Evolutionary conservation across 768 basidiomycete species (phyloP), one percentile per base, ranked within the genome.

Genomic region (Lentinula guzmanii): DNA sequence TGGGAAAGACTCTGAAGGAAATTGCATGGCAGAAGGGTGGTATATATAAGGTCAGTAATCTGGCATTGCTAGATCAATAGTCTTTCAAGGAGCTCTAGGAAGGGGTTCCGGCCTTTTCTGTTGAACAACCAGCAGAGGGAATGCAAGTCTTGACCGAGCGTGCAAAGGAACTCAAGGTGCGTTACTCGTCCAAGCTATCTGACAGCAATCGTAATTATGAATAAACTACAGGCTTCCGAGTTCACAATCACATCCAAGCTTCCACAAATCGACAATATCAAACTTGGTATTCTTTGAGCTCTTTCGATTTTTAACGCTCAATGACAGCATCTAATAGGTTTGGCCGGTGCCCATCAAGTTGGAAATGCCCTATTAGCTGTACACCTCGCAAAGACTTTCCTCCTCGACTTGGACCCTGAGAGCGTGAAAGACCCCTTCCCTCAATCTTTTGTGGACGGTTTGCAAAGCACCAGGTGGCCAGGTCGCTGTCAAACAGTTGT

Each of bases 11-110:
- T 0, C 74, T 98, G 4, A 74, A 78, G 37, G 92, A 97, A 68
- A 98, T 99, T 65, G 92, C 95, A 1, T 85, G 85, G 82, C 96
- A 98, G 69, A 99, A 99, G 72, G 93, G 89, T 33, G 97, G 97
- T 1, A 98, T 99, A 57, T 98, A 89, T 75, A 99, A 99, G 82
- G 90, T 85, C 56, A 33, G 75, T 64, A 33, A 35, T 18, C 16
- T 39, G n/a, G 39, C 5, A 33, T 24, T 18, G 16, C 28, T 9
- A 15, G 48, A 41, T 55, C 34, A 46, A 55, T 28, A 31, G n/a
- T 57, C 46, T 28, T 28, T 60, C 18, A 56, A 43, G 35, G 48
- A 28, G 57, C 43, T 63, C 41, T 59, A 91, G 90, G 77, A 85
- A 76, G 87, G 83, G 16, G 91, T 91, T 1, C 92, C 93, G 1